Evolutionary conservation across 78 protist genomes (phyloP), one percentile per base, ranked within the genome.

Genomic region (Mastigamoeba balamuthi): DNA sequence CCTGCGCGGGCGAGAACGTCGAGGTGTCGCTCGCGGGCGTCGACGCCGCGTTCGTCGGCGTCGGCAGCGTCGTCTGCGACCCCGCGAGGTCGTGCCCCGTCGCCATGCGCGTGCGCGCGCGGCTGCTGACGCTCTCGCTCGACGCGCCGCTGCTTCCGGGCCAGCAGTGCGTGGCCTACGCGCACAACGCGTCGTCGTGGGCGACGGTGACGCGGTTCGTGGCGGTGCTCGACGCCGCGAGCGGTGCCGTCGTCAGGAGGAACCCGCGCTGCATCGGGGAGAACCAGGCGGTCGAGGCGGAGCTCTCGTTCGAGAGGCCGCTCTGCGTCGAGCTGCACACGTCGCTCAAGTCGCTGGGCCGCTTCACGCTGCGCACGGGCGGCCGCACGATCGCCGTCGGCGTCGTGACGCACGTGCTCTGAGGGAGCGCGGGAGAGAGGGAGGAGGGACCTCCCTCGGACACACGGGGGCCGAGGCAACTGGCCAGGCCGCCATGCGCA

Each of bases 1-100:
- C 90, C 0, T 81, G 42, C 0, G 94, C 91, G 39, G 94, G 94
- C 33, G 94, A 87, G n/a, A 74, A 48, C 66, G 90, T 84, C 6
- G 91, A 86, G 44, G 25, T 85, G 4, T 9, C 52, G 3, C 75
- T 84, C 1, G 7, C 37, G 4, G 79, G 70, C n/a, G 70, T 39
- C 39, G 79, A 75, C 10, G 39, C 38, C 25, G 27, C 33, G 66
- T 36, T 17, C 69, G 52, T 3, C 40, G 25, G 87, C 38, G 77
- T 82, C 8, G 92, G 92, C 9, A 41, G 40, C 38, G 71, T 88
- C 1, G 72, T 88, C 1, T 72, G 86, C 43, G 87, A 78, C 53
- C 86, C 86, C 29, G 86, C 74, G 44, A 37, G 41, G 30, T 86
- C 89, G 3, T 75, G 78, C 10, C 80, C 82, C 4, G 8, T 73